Evolutionary conservation across 2,329 filamentous ascomycete genomes (phyloP), one percentile per base, ranked within the genome.

Genomic region (Microcera coccophila): DNA sequence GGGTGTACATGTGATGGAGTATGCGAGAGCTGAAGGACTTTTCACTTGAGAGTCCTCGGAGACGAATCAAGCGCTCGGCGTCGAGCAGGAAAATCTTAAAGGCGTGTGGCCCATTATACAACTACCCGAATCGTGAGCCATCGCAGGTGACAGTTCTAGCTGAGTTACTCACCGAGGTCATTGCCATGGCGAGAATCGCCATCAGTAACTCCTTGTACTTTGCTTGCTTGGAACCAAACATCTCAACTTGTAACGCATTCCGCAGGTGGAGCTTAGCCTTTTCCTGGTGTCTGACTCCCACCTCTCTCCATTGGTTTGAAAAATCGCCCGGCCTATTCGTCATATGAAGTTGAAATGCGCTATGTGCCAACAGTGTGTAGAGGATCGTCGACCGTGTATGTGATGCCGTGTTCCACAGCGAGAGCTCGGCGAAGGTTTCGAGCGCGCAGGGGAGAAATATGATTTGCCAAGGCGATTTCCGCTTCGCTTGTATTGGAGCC

Each of bases 1-100:
- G 71, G 0, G 65, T 68, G 44, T 74, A 74, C 54, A 70, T 71
- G 43, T 74, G 70, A 44, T 74, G 72, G 0, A 75, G 52, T 0
- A 74, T 49, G 2, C 71, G 65, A 1, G 65, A 55, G 16, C 70
- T 68, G 14, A 68, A 63, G 2, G 70, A 68, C 29, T 70, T 71
- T 7, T 52, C 55, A 4, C 61, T 62, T 5, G 59, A 57, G 1
- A 73, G 45, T 0, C 71, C 69, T 1, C 55, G 48, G 3, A 58
- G 38, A 4, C 55, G 64, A 4, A 73, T 71, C 11, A 72, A 62
- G 2, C 66, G 62, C 45, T 73, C 70, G 0, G 69, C 68, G 37
- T 72, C 70, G 1, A 73, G 47, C 1, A 66, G 55, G n/a, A 64
- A 58, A 5, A 55, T 42, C 0, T 49, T 42, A 3, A 58, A 58